Evolutionary conservation across 2,329 filamentous ascomycete genomes (phyloP).

Genomic region (Mycosphaerella sp.): DNA sequence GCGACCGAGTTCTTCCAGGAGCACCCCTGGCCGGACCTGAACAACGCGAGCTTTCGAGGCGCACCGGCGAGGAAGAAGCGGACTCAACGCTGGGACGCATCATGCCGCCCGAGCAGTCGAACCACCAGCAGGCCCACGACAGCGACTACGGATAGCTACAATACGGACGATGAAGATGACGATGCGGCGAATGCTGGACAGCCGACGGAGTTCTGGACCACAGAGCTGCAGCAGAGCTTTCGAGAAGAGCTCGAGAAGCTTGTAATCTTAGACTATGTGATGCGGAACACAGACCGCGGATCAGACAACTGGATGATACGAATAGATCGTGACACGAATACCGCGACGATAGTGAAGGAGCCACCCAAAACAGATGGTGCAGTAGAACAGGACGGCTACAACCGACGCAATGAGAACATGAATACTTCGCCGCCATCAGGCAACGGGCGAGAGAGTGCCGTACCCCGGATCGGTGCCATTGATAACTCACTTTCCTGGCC

Average conservation of each 20-base stretch:
- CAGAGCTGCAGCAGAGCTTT: constrained; percentile 80
- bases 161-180: constrained; percentile 29
- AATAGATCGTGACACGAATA: constrained; percentile 76
- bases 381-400: constrained; percentile 25
- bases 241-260: constrained; percentile 93
- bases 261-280: constrained; percentile 96
- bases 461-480: constrained; percentile 80
- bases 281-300: constrained; percentile 95
- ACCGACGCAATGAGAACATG: constrained; percentile 69
- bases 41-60: constrained; percentile 57
- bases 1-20: constrained; percentile 92
- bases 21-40: constrained; percentile 94
- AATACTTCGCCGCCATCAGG: constrained; percentile 47
- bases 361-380: constrained; percentile 57
- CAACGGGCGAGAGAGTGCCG: constrained; percentile 42
- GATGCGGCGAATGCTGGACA: constrained; percentile 24
- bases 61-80: constrained; percentile 58
- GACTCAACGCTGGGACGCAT: constrained; percentile 73
- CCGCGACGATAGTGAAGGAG: constrained; percentile 80
- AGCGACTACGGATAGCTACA: constrained; percentile 47
- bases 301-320: constrained; percentile 99
- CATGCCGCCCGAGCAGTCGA: constrained; percentile 60
- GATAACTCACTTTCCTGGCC: constrained; percentile 98
- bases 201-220: constrained; percentile 72
- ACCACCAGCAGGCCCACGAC: constrained; percentile 31